Evolutionary conservation across 106 monocot genomes (phyloP), one percentile per base, ranked within the genome.

Genomic region (Ottelia alismoides): DNA sequence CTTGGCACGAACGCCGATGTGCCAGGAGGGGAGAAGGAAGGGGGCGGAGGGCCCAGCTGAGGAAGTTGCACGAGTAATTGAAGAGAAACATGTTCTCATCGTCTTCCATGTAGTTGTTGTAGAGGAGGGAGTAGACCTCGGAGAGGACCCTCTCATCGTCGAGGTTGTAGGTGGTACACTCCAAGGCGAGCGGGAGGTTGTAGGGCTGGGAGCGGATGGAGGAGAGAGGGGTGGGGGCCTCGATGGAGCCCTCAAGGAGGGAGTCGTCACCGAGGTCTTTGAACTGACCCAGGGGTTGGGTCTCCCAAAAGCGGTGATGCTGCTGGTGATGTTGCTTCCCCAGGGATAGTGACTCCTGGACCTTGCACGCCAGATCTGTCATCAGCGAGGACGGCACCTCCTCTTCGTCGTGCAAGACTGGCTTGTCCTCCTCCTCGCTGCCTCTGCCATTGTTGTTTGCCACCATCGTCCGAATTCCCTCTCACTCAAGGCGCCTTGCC

Each of bases 231-330:
- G 22, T 54, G 21, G 53, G 53, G 53, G 53, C 4, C 57, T 89
- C 83, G 58, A 89, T 89, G 20, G 79, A 70, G 35, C 88, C 88
- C 49, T 80, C 88, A 31, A 72, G 59, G 16, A 89, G 58, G 51
- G 53, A 31, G 16, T 70, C 16, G 47, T 89, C 68, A 20, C 71
- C 79, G 26, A 77, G 69, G 25, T 89, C 83, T 47, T 67, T 71
- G 80, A 89, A 89, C 44, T 89, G 83, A 20, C 83, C 77, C 11
- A 89, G 83, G 3, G 88, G 88, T 61, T 89, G 88, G 31, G 88
- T 89, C 65, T 89, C 88, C 88, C 88, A 89, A 69, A 89, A 89
- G 26, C 66, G 69, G 69, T 89, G 88, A 12, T 55, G 47, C 76
- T 74, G 60, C 48, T 47, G 44, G 60, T n/a, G n/a, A n/a, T n/a